These are phyloP conservation scores for Xylaria grammica DNA, from an alignment of 495 filamentous ascomycete species.

Conservation along the genomic window DNA sequence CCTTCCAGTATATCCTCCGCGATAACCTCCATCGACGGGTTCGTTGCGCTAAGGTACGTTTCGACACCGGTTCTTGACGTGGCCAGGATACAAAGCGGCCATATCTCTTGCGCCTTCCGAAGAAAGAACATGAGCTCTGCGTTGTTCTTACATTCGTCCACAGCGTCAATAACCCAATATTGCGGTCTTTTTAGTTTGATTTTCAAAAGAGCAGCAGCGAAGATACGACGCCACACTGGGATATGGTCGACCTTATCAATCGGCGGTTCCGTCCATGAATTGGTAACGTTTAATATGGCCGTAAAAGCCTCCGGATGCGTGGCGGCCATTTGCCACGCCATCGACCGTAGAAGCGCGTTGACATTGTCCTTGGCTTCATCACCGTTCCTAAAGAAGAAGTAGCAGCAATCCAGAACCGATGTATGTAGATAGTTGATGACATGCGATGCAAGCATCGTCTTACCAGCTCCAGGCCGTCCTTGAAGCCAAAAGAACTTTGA, in stretches of 20 bases:
- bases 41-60: not conserved
- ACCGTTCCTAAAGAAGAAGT: slow-evolving; percentile 31
- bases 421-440: slow-evolving; percentile 29
- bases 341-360: slow-evolving; percentile 24
- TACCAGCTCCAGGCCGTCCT: slow-evolving; percentile 34
- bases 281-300: slow-evolving; percentile 13
- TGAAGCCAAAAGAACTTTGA: slow-evolving; percentile 34
- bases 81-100: slow-evolving; percentile 23
- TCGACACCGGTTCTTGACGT: slow-evolving; percentile 23
- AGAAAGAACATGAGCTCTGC: slow-evolving; percentile 19
- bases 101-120: slow-evolving; percentile 19
- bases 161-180: slow-evolving; percentile 36
- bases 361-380: slow-evolving; percentile 10
- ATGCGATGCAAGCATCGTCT: slow-evolving; percentile 35
- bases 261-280: not conserved
- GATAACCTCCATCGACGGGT: slow-evolving; percentile 20
- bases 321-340: slow-evolving; percentile 39
- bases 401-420: slow-evolving; percentile 28
- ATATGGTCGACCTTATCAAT: slow-evolving; percentile 30
- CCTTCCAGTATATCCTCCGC: slow-evolving; percentile 23
- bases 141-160: slow-evolving; percentile 27
- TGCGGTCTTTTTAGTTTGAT: slow-evolving; percentile 13
- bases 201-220: slow-evolving; percentile 26
- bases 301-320: slow-evolving; percentile 22
- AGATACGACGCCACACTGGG: slow-evolving; percentile 32